Base-by-base conservation (phyloP, 2,329 filamentous ascomycete species). In the Xylariaceae sp. region DNA sequence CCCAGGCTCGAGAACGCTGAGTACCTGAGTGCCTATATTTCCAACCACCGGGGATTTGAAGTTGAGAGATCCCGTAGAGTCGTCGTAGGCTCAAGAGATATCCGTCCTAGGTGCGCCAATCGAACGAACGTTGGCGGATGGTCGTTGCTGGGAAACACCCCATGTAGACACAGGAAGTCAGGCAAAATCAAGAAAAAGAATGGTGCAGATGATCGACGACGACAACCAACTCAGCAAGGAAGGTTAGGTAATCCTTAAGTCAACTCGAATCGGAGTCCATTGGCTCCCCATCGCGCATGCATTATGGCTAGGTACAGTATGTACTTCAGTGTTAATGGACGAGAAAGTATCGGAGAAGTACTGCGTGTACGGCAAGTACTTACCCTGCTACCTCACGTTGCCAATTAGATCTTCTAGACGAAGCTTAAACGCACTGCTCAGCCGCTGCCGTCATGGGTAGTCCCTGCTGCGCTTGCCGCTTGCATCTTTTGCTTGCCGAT, bases 101-200 rank as follows among this genome's bases (percentile, higher is more conserved):
- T n/a, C n/a, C 40, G 14, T 26, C 32, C 32, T 37, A 14, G 32
- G 14, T 37, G 32, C 32, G 32, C 32, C 12, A 37, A 37, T 50
- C 40, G 42, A 45, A 50, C 23, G 42, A 23, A 50, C 20, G 42
- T 20, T 42, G 45, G 47, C 47, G 49, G 47, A 57, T 52, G 16
- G 23, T 44, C 29, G 57, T 54, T 50, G 44, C 29, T n/a, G 50
- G 48, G 23, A 61, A 50, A 18, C 44, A 49, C 52, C 40, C 45
- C 42, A 50, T 47, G 53, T 60, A 62, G 50, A 55, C 59, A 59
- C 45, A 52, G 53, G 49, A 29, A 47, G 45, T 52, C 47, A 50
- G 54, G 54, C 53, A 53, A 47, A 49, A 47, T 47, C 21, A 57
- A 51, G 29, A 56, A 59, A 53, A 52, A 29, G 44, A 44, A 46